Conservation (phyloP, 2,329 filamentous ascomycete genomes). For the Exophiala viscosa region DNA sequence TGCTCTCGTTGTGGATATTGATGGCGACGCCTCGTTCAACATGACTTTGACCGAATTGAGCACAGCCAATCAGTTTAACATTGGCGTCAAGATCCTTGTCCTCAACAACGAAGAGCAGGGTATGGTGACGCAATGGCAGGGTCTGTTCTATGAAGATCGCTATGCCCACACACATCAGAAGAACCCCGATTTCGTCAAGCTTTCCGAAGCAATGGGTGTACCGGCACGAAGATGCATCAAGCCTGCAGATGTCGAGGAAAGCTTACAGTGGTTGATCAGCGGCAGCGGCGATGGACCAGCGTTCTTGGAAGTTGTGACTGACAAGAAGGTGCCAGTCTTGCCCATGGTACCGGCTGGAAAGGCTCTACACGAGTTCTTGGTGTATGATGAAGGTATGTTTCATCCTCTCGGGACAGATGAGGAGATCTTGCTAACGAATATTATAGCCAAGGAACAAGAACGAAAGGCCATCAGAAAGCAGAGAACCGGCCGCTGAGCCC, state of each 20-base stretch:
- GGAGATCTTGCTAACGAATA: slow-evolving; percentile 9
- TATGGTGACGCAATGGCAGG: slow-evolving; percentile 99
- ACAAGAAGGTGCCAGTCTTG: slow-evolving; percentile 76
- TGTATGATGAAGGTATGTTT: slow-evolving; percentile 73
- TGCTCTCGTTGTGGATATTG: slow-evolving; percentile 87
- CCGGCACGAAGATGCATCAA: slow-evolving; percentile 68
- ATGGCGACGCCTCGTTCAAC: slow-evolving; percentile 97
- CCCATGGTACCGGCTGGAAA: slow-evolving; percentile 92
- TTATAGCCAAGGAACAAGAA: slow-evolving; percentile 62
- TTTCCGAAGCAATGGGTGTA: slow-evolving; percentile 86
- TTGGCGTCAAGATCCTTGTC: slow-evolving; percentile 90
- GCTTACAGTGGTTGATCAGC: slow-evolving; percentile 83
- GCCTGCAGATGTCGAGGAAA: slow-evolving; percentile 71
- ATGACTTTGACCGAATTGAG: slow-evolving; percentile 97
- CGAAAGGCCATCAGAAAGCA: slow-evolving; percentile 62
- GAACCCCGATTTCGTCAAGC: slow-evolving; percentile 94
- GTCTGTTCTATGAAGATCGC: slow-evolving; percentile 92
- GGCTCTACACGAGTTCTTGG: slow-evolving; percentile 86
- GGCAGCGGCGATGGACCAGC: slow-evolving; percentile 73
- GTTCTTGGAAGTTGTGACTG: slow-evolving; percentile 78
- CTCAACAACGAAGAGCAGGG: slow-evolving; percentile 97
- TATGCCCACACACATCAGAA: slow-evolving; percentile 88
- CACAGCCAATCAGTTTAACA: slow-evolving; percentile 91
- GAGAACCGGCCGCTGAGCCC: slow-evolving; percentile 13
- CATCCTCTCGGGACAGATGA: slow-evolving; percentile 1